Evolutionary conservation across 306 rosid genomes (phyloP).

Genomic region (Neltuma alba): DNA sequence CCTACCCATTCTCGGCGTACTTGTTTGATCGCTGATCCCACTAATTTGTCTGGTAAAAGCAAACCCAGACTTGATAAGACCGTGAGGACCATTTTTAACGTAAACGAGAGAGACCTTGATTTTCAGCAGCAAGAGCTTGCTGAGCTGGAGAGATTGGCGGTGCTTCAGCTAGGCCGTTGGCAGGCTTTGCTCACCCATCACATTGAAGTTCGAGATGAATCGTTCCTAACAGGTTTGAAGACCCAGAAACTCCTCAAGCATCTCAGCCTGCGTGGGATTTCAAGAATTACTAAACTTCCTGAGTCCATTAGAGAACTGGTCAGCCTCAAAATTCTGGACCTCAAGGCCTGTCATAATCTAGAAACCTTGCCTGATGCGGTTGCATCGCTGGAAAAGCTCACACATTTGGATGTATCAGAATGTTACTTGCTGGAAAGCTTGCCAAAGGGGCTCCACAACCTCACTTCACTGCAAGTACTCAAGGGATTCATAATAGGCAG

Average conservation of each 20-base stretch:
- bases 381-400: constrained; percentile 34
- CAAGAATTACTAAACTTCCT: constrained; percentile 6
- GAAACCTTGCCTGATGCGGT: constrained; percentile 40
- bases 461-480: constrained; percentile 42
- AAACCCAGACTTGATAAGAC: neutral
- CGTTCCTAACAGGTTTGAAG: neutral
- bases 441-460: constrained; percentile 42
- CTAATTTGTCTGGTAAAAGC: neutral
- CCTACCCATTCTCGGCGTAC: neutral
- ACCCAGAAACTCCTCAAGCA: constrained; percentile 25
- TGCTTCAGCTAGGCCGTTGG: constrained; percentile 44
- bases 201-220: constrained; percentile 4
- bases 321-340: constrained; percentile 32
- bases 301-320: constrained; percentile 1
- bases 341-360: constrained; percentile 37
- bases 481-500: constrained; percentile 47
- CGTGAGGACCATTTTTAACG: constrained; percentile 39
- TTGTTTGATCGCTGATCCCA: neutral
- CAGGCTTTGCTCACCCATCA: constrained; percentile 11
- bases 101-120: neutral
- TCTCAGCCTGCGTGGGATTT: constrained; percentile 34
- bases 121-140: neutral
- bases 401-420: constrained; percentile 44
- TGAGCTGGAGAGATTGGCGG: constrained; percentile 2
- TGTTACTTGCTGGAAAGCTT: constrained; percentile 50